Conservation (phyloP, 208 protist genomes). For the Strigomonas galati region DNA sequence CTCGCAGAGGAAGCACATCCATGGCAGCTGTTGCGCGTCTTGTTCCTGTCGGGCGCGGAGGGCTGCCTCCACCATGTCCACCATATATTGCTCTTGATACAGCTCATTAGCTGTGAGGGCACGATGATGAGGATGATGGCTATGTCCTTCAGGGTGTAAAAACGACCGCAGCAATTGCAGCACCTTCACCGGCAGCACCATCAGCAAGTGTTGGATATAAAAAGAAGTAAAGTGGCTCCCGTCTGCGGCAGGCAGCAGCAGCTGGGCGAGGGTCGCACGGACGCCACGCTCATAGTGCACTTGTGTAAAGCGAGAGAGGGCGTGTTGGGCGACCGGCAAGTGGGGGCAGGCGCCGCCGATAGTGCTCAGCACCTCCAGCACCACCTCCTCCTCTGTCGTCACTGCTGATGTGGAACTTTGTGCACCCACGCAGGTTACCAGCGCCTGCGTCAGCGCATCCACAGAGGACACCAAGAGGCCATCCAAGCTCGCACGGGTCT, state of each 20-base stretch:
- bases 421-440: too few species aligned
- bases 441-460: too few species aligned
- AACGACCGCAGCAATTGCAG: neutral
- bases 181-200: neutral
- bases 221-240: neutral
- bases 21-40: slow-evolving; percentile 38
- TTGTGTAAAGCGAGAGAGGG: too few species aligned
- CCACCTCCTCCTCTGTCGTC: neutral
- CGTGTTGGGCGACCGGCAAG: too few species aligned
- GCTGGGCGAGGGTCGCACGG: neutral
- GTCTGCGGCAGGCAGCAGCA: neutral
- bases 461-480: too few species aligned
- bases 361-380: neutral
- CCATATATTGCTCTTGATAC: too few species aligned
- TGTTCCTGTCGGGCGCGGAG: neutral
- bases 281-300: neutral
- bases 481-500: too few species aligned
- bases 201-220: neutral
- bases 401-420: too few species aligned
- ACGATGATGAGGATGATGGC: too few species aligned
- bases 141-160: too few species aligned
- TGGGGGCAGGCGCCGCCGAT: too few species aligned
- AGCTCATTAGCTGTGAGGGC: too few species aligned
- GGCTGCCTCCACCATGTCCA: neutral
- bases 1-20: slow-evolving; percentile 53